Base-by-base conservation (phyloP, 768 basidiomycete species). In the Pholiota microspora region DNA sequence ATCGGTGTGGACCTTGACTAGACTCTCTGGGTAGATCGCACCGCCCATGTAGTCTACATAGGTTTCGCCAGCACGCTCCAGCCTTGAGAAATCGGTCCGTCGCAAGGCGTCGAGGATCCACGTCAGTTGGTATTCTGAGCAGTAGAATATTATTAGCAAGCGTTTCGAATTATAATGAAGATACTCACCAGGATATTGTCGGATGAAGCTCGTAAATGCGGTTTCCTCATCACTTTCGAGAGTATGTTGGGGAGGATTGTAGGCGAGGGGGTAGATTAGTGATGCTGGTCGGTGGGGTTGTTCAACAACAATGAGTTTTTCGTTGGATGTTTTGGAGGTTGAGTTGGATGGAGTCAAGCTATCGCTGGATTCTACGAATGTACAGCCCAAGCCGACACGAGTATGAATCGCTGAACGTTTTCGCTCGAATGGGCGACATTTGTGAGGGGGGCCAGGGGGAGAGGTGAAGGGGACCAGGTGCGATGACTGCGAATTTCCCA, bases 11-110 rank as follows among this genome's bases (percentile, higher is more conserved):
- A 83, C 80, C 34, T 77, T 78, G 54, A 92, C 80, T 29, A 93
- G 81, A 60, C 84, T 86, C 61, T 89, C 86, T 9, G 91, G 91
- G 59, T 89, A 90, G 29, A 92, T 73, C 0, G 88, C 81, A 21
- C 88, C 89, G 27, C 91, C 91, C 88, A 92, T 92, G 59, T 88
- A 92, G 63, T 93, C 91, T 56, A 91, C 85, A 55, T 92, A 92
- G 7, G 85, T 86, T 71, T 92, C 88, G 5, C 82, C 82, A 7
- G 73, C 71, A 10, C 77, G 78, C 56, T 85, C 81, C 38, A 88
- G 73, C 49, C 87, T 72, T 4, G 73, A 55, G 59, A 80, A 88
- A 66, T 90, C 86, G 0, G 77, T 83, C 58, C 78, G 74, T 45
- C 87, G 81, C 13, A 89, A 77, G 0, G 80, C 76, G 62, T 90